phyloP scores from a whole-genome alignment of 75 land plant species.

The Sequoiadendron giganteum region DNA sequence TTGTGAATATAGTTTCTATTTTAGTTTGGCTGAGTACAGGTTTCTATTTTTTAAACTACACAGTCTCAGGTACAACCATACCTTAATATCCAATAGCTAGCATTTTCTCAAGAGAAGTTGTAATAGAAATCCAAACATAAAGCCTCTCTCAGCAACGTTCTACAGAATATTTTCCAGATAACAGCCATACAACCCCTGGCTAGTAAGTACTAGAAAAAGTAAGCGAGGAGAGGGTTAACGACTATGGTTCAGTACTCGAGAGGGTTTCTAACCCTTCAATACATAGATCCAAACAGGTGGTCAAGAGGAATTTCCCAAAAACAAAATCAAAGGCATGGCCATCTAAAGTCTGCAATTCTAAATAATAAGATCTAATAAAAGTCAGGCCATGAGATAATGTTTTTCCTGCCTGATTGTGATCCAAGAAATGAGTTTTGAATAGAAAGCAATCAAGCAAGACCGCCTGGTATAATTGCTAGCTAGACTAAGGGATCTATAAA shows the following conservation, averaged over 20 bases:
- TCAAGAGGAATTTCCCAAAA: background rate
- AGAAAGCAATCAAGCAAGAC: background rate
- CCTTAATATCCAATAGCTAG: too few species aligned
- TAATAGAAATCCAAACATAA: too few species aligned
- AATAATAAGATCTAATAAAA: background rate
- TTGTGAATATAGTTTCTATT: too few species aligned
- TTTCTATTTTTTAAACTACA: too few species aligned
- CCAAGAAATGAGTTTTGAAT: background rate
- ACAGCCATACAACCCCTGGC: slow-evolving; percentile 26
- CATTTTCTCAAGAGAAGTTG: too few species aligned
- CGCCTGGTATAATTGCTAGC: background rate
- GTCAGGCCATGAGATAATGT: background rate
- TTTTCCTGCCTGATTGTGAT: background rate
- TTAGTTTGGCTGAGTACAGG: too few species aligned
- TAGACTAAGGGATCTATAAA: background rate
- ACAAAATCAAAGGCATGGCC: background rate
- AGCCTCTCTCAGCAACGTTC: too few species aligned
- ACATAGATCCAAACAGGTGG: background rate
- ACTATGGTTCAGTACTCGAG: background rate
- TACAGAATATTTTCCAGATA: too few species aligned
- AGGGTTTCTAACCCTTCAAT: background rate
- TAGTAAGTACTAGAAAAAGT: too few species aligned
- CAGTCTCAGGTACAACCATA: too few species aligned
- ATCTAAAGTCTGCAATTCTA: too few species aligned
- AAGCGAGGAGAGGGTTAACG: too few species aligned